Conservation (phyloP, 176 grass and related monocot genomes). For the Lolium rigidum region DNA sequence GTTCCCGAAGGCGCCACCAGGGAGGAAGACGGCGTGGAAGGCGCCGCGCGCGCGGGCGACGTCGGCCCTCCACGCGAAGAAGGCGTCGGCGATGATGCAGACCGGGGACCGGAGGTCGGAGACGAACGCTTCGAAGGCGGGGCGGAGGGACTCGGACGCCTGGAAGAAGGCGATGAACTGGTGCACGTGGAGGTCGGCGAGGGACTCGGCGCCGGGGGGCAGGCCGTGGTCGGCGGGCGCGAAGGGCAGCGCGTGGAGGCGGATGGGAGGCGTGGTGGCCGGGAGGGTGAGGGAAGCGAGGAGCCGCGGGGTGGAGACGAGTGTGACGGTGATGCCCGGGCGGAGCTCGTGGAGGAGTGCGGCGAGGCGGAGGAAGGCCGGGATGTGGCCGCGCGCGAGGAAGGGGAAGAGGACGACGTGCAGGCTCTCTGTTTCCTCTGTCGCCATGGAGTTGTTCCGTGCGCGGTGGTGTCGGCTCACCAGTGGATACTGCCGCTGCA, state of each 20-base stretch:
- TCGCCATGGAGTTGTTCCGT: constrained; percentile 26
- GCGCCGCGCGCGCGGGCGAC: constrained; percentile 41
- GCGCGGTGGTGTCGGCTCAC: background rate
- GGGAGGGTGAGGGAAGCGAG: constrained; percentile 29
- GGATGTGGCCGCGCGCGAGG: constrained; percentile 53
- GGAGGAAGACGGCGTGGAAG: constrained; percentile 56
- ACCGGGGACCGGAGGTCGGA: constrained; percentile 20
- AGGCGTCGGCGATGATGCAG: constrained; percentile 65
- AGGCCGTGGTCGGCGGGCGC: constrained; percentile 57
- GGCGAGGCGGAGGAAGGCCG: constrained; percentile 56
- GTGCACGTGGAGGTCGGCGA: constrained; percentile 51
- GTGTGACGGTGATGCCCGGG: constrained; percentile 34
- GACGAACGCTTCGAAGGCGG: constrained; percentile 59
- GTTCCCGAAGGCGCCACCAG: constrained; percentile 58
- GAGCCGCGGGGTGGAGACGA: constrained; percentile 41
- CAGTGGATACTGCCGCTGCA: background rate
- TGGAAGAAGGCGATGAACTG: constrained; percentile 59
- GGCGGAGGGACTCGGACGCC: constrained; percentile 60
- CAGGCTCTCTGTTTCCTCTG: background rate
- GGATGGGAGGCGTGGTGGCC: constrained; percentile 4
- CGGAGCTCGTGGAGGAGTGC: constrained; percentile 40
- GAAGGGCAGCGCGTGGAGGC: constrained; percentile 57
- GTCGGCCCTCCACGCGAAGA: constrained; percentile 63
- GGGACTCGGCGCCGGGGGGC: constrained; percentile 44
- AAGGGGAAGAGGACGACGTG: constrained; percentile 57